These are phyloP conservation scores for Marvania coccoides DNA, from an alignment of 139 green algal species.

Conservation along the genomic window DNA sequence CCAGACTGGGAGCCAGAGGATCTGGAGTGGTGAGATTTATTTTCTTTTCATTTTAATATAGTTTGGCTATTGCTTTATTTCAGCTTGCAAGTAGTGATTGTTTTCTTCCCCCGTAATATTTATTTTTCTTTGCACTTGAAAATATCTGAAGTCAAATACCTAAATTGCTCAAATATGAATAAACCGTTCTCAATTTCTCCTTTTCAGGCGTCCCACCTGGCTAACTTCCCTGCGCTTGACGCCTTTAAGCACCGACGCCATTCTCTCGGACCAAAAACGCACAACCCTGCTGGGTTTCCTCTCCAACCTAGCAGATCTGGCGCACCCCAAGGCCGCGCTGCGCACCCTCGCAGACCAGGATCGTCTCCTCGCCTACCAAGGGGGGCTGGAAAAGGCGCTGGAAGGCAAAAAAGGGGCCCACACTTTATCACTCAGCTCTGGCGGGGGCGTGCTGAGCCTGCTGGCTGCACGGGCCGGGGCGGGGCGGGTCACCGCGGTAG, in stretches of 20 bases:
- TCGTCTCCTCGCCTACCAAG: constrained; percentile 7
- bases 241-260: not conserved
- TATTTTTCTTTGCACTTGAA: not conserved
- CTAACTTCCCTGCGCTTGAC: constrained; percentile 36
- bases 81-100: not conserved
- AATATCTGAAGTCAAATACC: not conserved
- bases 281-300: constrained; percentile 30
- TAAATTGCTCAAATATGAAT: too few relatives aligned
- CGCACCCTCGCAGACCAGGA: constrained; percentile 15
- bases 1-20: constrained; percentile 66
- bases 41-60: not conserved
- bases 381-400: constrained; percentile 16
- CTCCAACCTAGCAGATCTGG: constrained; percentile 38
- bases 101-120: not conserved
- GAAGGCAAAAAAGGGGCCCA: constrained; percentile 29
- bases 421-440: constrained; percentile 35
- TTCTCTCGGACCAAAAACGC: constrained; percentile 10
- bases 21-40: constrained; percentile 45
- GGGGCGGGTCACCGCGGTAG: constrained; percentile 26
- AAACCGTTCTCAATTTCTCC: too few relatives aligned
- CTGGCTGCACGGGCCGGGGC: constrained; percentile 33
- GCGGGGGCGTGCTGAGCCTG: constrained; percentile 33
- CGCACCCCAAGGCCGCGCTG: constrained; percentile 32
- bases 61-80: not conserved
- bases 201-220: constrained; percentile 59